Evolutionary conservation across 495 filamentous ascomycete genomes (phyloP).

Genomic region (Penicillium salamii): DNA sequence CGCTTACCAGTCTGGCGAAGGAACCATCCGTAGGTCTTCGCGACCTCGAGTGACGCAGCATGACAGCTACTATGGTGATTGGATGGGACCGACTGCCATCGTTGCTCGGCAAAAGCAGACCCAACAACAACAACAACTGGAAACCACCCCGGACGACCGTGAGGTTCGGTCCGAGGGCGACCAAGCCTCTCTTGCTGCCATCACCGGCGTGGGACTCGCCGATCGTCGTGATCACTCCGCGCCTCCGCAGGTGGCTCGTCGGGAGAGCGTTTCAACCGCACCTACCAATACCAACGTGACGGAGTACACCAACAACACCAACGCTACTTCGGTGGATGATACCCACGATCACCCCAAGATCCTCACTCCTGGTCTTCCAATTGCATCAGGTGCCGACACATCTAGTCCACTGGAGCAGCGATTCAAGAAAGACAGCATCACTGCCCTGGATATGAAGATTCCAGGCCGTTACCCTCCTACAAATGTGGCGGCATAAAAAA

Average conservation of each 20-base stretch:
- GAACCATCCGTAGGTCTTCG: constrained; percentile 10
- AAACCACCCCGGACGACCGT: constrained; percentile 20
- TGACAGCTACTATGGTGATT: constrained; percentile 44
- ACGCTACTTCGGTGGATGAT: constrained; percentile 38
- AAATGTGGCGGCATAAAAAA: constrained; percentile 29
- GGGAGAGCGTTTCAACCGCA: constrained; percentile 38
- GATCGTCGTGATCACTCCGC: constrained; percentile 28
- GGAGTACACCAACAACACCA: constrained; percentile 35
- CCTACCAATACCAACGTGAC: constrained; percentile 38
- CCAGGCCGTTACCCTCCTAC: constrained; percentile 38
- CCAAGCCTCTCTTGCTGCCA: constrained; percentile 17
- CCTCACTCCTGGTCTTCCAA: background rate
- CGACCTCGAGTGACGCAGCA: constrained; percentile 23
- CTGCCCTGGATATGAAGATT: constrained; percentile 37
- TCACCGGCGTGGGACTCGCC: constrained; percentile 21
- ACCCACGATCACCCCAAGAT: constrained; percentile 3
- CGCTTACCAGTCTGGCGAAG: constrained; percentile 5
- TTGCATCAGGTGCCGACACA: background rate
- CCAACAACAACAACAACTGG: constrained; percentile 10
- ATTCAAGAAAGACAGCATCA: constrained; percentile 27
- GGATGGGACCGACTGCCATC: constrained; percentile 36
- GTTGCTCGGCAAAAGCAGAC: constrained; percentile 22
- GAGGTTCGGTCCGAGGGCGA: constrained; percentile 24
- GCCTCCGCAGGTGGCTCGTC: constrained; percentile 26
- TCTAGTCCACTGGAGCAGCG: constrained; percentile 13